These are phyloP conservation scores for Crithidia sp. DNA, from an alignment of 208 protist species.

Conservation along the genomic window DNA sequence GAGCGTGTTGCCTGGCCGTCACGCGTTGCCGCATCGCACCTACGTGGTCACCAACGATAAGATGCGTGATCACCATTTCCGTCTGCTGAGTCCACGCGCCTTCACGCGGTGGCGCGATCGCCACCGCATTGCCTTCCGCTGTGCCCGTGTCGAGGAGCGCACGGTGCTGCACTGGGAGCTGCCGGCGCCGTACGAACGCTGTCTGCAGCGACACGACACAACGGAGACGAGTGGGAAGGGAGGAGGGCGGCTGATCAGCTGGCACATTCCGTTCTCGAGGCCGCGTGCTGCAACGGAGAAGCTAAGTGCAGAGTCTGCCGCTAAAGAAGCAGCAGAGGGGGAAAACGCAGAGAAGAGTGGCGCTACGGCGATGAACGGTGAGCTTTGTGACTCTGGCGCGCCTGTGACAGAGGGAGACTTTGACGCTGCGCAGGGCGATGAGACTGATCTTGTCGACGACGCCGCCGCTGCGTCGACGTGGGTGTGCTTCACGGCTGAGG, in stretches of 20 bases:
- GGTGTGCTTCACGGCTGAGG: no score
- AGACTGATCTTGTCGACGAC: no score
- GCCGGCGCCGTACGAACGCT: slow-evolving; percentile 55
- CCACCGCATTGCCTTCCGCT: slow-evolving; percentile 72
- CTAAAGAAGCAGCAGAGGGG: background rate
- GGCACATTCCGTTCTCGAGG: background rate
- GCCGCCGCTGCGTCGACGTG: background rate
- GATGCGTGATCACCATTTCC: slow-evolving; percentile 88
- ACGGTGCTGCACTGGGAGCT: slow-evolving; percentile 52
- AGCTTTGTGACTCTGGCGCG: no score
- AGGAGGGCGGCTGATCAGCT: background rate
- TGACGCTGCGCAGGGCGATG: no score
- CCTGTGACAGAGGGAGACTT: no score
- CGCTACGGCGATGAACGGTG: background rate
- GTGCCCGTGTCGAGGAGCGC: slow-evolving; percentile 36
- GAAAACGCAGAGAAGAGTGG: background rate
- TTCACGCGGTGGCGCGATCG: slow-evolving; percentile 80
- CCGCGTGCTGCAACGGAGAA: background rate
- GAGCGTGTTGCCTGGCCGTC: no score
- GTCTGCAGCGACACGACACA: slow-evolving; percentile 43
- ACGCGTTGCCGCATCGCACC: slow-evolving; percentile 18
- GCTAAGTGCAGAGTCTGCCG: background rate
- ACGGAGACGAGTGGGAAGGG: background rate
- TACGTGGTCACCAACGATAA: slow-evolving; percentile 80
- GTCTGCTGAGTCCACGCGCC: slow-evolving; percentile 63